Evolutionary conservation across 2,329 filamentous ascomycete genomes (phyloP).

Genomic region (Gliomastix tumulicola): DNA sequence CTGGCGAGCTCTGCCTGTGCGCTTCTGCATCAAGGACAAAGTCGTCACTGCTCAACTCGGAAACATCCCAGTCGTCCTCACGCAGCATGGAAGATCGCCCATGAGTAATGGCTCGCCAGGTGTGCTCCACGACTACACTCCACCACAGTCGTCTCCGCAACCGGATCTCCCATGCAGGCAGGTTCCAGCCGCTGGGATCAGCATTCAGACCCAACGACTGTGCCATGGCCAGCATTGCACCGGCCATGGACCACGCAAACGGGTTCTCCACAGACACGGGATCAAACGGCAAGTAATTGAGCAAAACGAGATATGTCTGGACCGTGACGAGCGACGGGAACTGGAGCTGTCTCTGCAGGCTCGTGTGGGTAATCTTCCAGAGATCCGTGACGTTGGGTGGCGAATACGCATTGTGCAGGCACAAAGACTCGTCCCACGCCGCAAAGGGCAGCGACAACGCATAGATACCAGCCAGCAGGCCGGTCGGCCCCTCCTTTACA

Average conservation of each 20-base stretch:
- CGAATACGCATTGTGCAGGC: slow-evolving; percentile 10
- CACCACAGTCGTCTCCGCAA: slow-evolving; percentile 10
- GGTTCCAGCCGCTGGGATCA: slow-evolving; percentile 8
- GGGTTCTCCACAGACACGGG: slow-evolving; percentile 9
- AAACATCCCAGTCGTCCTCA: slow-evolving; percentile 10
- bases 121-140: slow-evolving; percentile 9
- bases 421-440: slow-evolving; percentile 10
- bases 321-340: slow-evolving; percentile 9
- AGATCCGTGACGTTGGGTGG: slow-evolving; percentile 8
- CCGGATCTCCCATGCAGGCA: slow-evolving; percentile 7
- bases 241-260: slow-evolving; percentile 8
- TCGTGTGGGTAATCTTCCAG: slow-evolving; percentile 10
- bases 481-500: slow-evolving; percentile 7
- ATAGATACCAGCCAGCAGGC: slow-evolving; percentile 9
- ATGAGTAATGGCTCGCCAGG: slow-evolving; percentile 11
- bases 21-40: slow-evolving; percentile 1
- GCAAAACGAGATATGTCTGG: slow-evolving; percentile 8
- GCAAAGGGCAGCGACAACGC: slow-evolving; percentile 10
- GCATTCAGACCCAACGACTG: slow-evolving; percentile 9
- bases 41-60: slow-evolving; percentile 5
- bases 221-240: slow-evolving; percentile 7
- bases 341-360: slow-evolving; percentile 11
- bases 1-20: slow-evolving; percentile 1
- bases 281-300: slow-evolving; percentile 8
- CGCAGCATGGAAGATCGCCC: slow-evolving; percentile 8